Evolutionary conservation across 2,329 filamentous ascomycete genomes (phyloP), one percentile per base, ranked within the genome.

Genomic region (Penicillium sp.): DNA sequence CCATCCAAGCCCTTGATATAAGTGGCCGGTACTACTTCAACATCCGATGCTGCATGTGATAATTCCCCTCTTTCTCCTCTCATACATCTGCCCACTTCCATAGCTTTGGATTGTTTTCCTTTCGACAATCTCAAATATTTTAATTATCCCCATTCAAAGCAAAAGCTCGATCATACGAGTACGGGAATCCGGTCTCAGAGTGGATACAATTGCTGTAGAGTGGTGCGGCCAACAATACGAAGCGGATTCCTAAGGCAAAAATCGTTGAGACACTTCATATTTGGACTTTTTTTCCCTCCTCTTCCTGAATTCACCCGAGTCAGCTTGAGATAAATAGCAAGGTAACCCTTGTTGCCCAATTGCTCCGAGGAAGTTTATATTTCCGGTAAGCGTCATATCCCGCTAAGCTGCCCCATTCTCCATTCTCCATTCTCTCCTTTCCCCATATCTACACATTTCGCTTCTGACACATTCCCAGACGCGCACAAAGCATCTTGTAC

Each of bases 231-330:
- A 57, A 59, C 53, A 23, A 25, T 23, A 56, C 29, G 17, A 33
- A 38, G 35, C 35, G 53, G 41, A 58, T 58, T 58, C 45, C 52
- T 23, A 50, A 55, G 50, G 21, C 37, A 35, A 57, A 41, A 42
- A 43, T 41, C 47, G 50, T 53, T 57, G 49, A 56, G 48, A 33
- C 21, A n/a, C 35, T 35, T 21, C 4, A 35, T 13, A 19, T 42
- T 12, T 31, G 17, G 4, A 12, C 29, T 48, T 25, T 48, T n/a
- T 49, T 31, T 21, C 10, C 29, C 8, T 33, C 10, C 17, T 31
- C 19, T 46, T 17, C 5, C 15, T 25, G 9, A 48, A 35, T n/a
- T 25, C 12, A 23, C 31, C 6, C 12, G 8, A 17, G 9, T 25
- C 21, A 35, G 23, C 19, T 21, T 35, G 31, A 35, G 19, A 25